phyloP scores from a whole-genome alignment of 108 stramenopile species.

The Skeletonema menzelii region DNA sequence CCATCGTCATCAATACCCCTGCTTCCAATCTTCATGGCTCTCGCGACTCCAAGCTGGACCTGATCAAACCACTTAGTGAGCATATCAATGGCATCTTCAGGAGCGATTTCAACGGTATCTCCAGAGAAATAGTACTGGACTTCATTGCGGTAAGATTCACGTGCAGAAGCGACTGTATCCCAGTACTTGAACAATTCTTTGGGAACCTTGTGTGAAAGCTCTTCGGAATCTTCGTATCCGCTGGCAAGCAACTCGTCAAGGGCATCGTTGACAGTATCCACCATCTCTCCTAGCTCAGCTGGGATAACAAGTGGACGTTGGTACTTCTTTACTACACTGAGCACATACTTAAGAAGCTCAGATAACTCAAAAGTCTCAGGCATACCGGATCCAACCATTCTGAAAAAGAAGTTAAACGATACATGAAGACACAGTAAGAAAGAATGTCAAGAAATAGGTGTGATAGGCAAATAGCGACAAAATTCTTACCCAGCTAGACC shows the following conservation, averaged over 20 bases:
- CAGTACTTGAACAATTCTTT: conserved; percentile 88
- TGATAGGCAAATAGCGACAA: conserved; percentile 3
- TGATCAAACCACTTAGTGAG: conserved; percentile 72
- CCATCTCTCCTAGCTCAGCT: conserved; percentile 72
- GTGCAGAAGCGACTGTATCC: conserved; percentile 84
- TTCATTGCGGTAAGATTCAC: conserved; percentile 83
- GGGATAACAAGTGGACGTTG: conserved; percentile 76
- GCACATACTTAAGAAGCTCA: conserved; percentile 82
- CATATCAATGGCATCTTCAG: conserved; percentile 65
- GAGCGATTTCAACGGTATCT: conserved; percentile 56
- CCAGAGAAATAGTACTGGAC: conserved; percentile 89
- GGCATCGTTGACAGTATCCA: conserved; percentile 66
- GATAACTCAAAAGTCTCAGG: conserved; percentile 91
- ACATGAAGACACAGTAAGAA: conserved; percentile 2
- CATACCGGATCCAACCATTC: conserved; percentile 90
- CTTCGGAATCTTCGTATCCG: conserved; percentile 69
- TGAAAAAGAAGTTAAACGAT: background rate
- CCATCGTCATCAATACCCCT: conserved; percentile 85
- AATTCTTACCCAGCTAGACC: conserved; percentile 80
- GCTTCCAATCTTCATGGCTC: conserved; percentile 82
- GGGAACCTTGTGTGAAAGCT: conserved; percentile 69
- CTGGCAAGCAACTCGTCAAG: conserved; percentile 73
- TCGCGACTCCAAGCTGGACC: conserved; percentile 76
- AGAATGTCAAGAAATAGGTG: background rate
- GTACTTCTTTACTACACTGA: conserved; percentile 68